Evolutionary conservation across 805 yeast genomes (phyloP), one percentile per base, ranked within the genome.

Genomic region (Barnettozyma sucrosica): DNA sequence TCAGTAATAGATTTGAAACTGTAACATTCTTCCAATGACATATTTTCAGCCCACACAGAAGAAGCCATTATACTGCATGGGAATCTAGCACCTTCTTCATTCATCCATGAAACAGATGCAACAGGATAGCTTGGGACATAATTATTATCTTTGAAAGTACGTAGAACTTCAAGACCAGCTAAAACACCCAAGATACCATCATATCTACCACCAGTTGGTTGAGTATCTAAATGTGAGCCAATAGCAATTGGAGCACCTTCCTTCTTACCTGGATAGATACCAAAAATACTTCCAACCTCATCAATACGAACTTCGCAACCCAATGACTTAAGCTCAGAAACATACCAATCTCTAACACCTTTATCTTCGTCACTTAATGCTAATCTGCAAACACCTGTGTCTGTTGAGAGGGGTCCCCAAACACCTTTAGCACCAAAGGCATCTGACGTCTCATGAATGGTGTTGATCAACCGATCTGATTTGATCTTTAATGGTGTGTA

Each of bases 21-120:
- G 52, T 81, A 79, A 5, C 79, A 75, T 5, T 71, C 72, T 46
- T 81, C 76, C 46, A 72, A 65, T 1, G 69, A 54, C 33, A 70
- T 59, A 24, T 66, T 62, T 11, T 76, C 84, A 3, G 86, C 78
- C 85, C 85, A 83, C 2, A 81, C 86, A 13, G 81, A 73, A 5
- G 84, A 77, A 3, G 84, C 76, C 76, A 83, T 81, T 62, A 80
- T 72, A 39, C 83, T 72, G 65, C 76, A 69, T n/a, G 89, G 86
- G 57, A 82, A 83, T 44, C 90, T 65, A 0, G 89, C 89, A 48
- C 90, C 90, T 66, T 83, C 90, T 59, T 83, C 90, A 57, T 83
- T 83, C 62, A 81, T 80, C 90, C 90, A 83, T 57, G 78, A 72
- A 36, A 83, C 72, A 5, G 80, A 71, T 6, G 83, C 80, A 47